Evolutionary conservation across 2,329 filamentous ascomycete genomes (phyloP), one percentile per base, ranked within the genome.

Genomic region (Coniella vitis): DNA sequence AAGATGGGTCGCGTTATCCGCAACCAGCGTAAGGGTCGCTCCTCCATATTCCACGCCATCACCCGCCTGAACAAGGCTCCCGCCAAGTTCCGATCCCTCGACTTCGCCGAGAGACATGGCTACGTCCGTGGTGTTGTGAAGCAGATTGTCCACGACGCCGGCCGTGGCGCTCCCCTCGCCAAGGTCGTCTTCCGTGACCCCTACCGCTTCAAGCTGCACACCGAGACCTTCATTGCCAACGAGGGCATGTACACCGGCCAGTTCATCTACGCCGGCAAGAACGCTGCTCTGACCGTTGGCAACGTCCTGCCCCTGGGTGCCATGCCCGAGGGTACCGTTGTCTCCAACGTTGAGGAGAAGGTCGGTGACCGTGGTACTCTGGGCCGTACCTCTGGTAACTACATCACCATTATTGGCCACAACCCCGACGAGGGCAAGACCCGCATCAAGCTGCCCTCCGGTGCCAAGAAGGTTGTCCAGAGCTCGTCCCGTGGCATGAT

Each of bases 201-300:
- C 66, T 98, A 98, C 86, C 83, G 84, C 75, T 97, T 88, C 87
- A 95, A 95, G 85, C 85, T 90, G 71, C 78, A 90, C 72, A 91
- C 86, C 73, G 90, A 98, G 86, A 98, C 93, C 64, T 96, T 98
- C 86, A 98, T 98, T 70, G 93, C 93, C 76, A 98, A 97, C 79
- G 93, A 97, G 82, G 93, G 93, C 79, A 96, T 97, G 90, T 98
- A 97, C 88, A 96, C 93, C 62, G 93, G 93, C 72, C 93, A 98
- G 77, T 98, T 98, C 83, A 90, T 98, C 86, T 98, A 98, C 78
- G 93, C 91, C 70, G 93, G 93, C 72, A 98, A 98, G 89, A 93
- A 95, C 78, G 93, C 93, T 66, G 80, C 86, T 61, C 83, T 98
- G 69, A 97, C 87, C 68, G 85, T 98, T 73, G 93, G 93, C 74